These are phyloP conservation scores for Kurtzmaniella fragi DNA, from an alignment of 805 yeast genomes.

Conservation along the genomic window DNA sequence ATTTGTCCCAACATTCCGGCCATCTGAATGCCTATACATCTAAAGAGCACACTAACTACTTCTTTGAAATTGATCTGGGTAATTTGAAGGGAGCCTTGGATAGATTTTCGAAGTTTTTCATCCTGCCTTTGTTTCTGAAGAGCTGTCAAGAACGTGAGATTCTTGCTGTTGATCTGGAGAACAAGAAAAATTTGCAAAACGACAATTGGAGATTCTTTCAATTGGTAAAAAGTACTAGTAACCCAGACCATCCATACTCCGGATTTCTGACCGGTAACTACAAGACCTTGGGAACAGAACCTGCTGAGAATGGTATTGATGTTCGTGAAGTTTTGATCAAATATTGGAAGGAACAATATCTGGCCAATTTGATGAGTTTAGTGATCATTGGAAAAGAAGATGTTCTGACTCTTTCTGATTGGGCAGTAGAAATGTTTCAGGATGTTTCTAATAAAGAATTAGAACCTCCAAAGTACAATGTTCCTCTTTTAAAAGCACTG, in stretches of 20 bases:
- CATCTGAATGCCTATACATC: slow-evolving; percentile 90
- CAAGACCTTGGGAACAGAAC: slow-evolving; percentile 65
- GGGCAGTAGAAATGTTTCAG: slow-evolving; percentile 67
- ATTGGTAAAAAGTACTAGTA: slow-evolving; percentile 69
- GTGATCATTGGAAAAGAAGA: slow-evolving; percentile 81
- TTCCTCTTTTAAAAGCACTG: slow-evolving; percentile 42
- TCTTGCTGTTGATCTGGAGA: slow-evolving; percentile 92
- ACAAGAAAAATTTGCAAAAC: slow-evolving; percentile 87
- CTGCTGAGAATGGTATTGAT: slow-evolving; percentile 55
- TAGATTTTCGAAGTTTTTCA: slow-evolving; percentile 89
- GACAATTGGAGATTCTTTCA: slow-evolving; percentile 89
- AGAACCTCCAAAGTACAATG: slow-evolving; percentile 39
- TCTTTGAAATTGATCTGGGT: slow-evolving; percentile 75
- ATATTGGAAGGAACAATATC: slow-evolving; percentile 67
- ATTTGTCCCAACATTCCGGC: slow-evolving; percentile 80
- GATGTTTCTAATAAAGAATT: slow-evolving; percentile 51
- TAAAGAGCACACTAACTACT: slow-evolving; percentile 83
- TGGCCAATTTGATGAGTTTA: slow-evolving; percentile 84
- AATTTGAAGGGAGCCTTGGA: slow-evolving; percentile 84
- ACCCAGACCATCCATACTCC: slow-evolving; percentile 74
- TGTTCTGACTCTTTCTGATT: slow-evolving; percentile 61
- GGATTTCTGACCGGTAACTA: slow-evolving; percentile 90
- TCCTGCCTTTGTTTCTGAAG: slow-evolving; percentile 68
- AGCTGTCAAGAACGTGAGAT: slow-evolving; percentile 88
- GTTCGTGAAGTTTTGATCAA: slow-evolving; percentile 78